Conservation (phyloP, 2,329 filamentous ascomycete species). For the Ascochyta pisi region DNA sequence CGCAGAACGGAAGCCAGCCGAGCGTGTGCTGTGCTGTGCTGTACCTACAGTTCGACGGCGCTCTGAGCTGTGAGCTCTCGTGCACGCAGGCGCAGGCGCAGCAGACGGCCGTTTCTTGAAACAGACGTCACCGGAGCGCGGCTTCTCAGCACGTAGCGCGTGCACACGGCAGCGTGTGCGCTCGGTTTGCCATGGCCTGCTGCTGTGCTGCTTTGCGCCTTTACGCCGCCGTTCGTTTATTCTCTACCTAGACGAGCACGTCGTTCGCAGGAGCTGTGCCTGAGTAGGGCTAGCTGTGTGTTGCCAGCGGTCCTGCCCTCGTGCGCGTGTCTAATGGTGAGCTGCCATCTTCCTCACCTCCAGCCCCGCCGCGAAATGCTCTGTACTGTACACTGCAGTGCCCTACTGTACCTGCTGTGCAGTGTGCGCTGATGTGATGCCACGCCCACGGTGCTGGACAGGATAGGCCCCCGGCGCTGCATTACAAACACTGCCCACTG, state of each 20-base stretch:
- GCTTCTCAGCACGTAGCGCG: conserved; percentile 18
- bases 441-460: too few species aligned
- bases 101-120: conserved; percentile 28
- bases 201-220: conserved; percentile 13
- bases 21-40: background rate
- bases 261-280: conserved; percentile 12
- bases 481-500: conserved; percentile 22
- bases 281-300: conserved; percentile 11
- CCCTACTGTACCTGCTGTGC: too few species aligned
- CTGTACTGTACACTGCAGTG: background rate
- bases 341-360: conserved; percentile 9
- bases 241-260: conserved; percentile 6
- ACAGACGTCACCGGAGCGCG: conserved; percentile 35
- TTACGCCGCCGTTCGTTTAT: background rate
- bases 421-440: background rate
- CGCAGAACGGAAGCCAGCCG: conserved; percentile 9
- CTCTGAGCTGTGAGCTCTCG: background rate
- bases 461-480: conserved; percentile 1
- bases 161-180: conserved; percentile 24
- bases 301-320: background rate
- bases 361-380: background rate
- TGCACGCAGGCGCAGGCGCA: conserved; percentile 22
- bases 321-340: conserved; percentile 10
- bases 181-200: conserved; percentile 13
- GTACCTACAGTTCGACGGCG: too few species aligned